These are phyloP conservation scores for Ophiostoma sp. DNA, from an alignment of 2,329 filamentous ascomycete genomes.

Conservation along the genomic window DNA sequence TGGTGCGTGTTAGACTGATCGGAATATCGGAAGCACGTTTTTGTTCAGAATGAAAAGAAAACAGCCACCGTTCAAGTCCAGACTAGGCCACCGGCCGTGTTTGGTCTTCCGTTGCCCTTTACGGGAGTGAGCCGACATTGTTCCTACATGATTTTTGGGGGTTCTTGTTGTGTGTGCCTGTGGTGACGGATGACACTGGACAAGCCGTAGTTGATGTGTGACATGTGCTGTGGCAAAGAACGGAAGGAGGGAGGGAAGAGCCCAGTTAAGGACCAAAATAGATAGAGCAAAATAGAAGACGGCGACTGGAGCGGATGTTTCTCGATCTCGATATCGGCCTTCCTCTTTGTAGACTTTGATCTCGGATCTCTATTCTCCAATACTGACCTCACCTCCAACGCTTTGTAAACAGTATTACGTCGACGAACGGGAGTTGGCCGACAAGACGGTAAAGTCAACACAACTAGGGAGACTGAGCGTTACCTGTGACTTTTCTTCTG, in stretches of 20 bases:
- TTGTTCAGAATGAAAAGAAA: too few species aligned
- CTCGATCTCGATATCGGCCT: not conserved
- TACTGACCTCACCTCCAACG: not conserved
- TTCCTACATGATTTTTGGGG: not conserved
- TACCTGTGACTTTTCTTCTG: not conserved
- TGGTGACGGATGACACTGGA: not conserved
- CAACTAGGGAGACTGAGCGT: not conserved
- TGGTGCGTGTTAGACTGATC: not conserved
- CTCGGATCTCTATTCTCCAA: not conserved
- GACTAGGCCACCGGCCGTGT: not conserved
- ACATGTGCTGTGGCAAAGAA: not conserved
- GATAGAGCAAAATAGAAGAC: not conserved
- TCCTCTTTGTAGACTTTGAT: not conserved
- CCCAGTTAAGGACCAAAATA: not conserved
- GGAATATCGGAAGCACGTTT: not conserved
- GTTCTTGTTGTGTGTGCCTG: not conserved
- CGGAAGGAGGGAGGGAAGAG: not conserved
- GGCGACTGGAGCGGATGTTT: not conserved
- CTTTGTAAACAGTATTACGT: slow-evolving; percentile 1
- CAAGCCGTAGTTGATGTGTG: not conserved
- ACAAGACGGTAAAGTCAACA: not conserved
- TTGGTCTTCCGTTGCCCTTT: not conserved
- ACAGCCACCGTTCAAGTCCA: not conserved
- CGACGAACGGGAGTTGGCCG: not conserved
- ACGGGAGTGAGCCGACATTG: not conserved